These are phyloP conservation scores for Fagopyrum tataricum DNA, from an alignment of 148 eudicot genomes.

Conservation along the genomic window DNA sequence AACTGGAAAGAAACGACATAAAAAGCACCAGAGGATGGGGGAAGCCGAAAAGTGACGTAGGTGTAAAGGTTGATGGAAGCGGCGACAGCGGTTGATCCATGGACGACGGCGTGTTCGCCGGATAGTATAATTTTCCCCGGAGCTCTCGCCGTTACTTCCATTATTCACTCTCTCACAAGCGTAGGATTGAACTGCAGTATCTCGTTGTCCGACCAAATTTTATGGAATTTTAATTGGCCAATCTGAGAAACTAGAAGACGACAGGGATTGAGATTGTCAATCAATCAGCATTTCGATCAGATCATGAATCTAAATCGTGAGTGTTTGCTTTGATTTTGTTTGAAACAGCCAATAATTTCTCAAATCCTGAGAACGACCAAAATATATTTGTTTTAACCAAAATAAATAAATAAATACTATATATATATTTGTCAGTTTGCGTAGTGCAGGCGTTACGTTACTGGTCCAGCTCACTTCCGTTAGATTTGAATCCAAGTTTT, in stretches of 20 bases:
- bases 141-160: constrained; percentile 79
- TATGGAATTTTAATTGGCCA: not conserved
- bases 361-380: not conserved
- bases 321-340: not conserved
- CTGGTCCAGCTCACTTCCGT: too few species aligned
- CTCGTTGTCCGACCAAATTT: not conserved
- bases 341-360: not conserved
- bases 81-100: constrained; percentile 88
- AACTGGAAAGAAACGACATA: not conserved
- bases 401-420: too few species aligned
- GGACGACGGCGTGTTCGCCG: constrained; percentile 96
- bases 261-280: not conserved
- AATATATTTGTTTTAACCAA: not conserved
- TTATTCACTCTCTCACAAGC: constrained; percentile 9
- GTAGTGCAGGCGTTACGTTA: too few species aligned
- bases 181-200: not conserved
- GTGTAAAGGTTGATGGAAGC: constrained; percentile 82
- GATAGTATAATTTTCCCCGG: constrained; percentile 95
- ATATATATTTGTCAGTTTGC: too few species aligned
- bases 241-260: not conserved
- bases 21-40: constrained; percentile 38
- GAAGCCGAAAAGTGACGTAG: constrained; percentile 45
- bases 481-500: too few species aligned
- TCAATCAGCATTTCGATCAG: not conserved
- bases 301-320: not conserved